A percentile compares a stretch with the other conserved stretches of the same genome.
Conservation (phyloP, 73 alveolate species). For the Paramecium sexaurelia region DNA sequence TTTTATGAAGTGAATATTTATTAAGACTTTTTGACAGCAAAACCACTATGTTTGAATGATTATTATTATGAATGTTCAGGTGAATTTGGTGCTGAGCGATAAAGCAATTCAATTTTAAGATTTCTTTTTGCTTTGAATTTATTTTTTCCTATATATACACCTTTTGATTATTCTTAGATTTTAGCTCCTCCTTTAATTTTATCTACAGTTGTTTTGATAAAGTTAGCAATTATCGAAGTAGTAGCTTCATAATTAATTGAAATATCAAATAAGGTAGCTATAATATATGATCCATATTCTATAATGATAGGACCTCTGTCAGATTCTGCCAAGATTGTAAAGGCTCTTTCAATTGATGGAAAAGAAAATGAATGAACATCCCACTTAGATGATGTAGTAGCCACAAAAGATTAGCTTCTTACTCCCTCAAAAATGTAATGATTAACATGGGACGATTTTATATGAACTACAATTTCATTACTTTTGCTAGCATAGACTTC, state of each 20-base stretch:
- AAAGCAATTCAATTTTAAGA: conserved; percentile 38
- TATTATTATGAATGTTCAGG: not conserved
- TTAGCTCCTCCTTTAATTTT: conserved; percentile 28
- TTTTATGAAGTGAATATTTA: not conserved
- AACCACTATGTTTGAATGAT: conserved; percentile 50
- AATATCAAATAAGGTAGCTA: conserved; percentile 38
- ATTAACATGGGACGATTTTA: not conserved
- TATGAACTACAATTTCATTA: conserved; percentile 9
- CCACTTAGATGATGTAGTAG: conserved; percentile 44
- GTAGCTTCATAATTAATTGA: not conserved
- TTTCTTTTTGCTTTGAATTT: conserved; percentile 44
- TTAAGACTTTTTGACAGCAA: conserved; percentile 35
- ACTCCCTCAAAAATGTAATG: conserved; percentile 30
- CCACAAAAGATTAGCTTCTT: not conserved
- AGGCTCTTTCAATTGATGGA: conserved; percentile 49
- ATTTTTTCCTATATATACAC: not conserved
- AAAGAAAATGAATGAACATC: conserved; percentile 53
- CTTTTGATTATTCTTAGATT: not conserved
- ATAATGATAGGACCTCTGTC: conserved; percentile 51
- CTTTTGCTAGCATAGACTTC: conserved; percentile 52
- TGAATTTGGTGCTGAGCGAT: conserved; percentile 60
- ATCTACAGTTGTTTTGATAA: conserved; percentile 12
- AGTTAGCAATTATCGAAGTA: not conserved
- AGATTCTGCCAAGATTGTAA: conserved; percentile 37
- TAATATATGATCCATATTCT: conserved; percentile 42